phyloP scores from a whole-genome alignment of 2,329 filamentous ascomycete species.

The Aspergillus transmontanensis region DNA sequence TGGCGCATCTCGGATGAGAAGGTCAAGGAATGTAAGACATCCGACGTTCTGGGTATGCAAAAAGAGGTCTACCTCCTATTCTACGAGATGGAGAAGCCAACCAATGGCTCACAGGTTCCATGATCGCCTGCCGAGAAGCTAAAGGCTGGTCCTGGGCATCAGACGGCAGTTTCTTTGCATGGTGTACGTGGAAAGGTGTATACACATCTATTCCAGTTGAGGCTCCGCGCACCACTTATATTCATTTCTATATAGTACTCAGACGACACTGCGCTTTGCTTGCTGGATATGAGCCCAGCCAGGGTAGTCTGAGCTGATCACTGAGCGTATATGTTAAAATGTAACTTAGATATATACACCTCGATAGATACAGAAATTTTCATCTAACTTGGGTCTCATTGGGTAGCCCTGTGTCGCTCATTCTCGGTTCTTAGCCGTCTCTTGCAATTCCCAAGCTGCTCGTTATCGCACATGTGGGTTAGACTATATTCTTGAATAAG shows the following conservation, averaged over 20 bases:
- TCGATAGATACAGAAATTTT: background rate
- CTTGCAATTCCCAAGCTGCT: too few relatives aligned
- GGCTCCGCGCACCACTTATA: background rate
- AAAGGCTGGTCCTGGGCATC: background rate
- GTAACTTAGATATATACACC: background rate
- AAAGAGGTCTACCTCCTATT: conserved; percentile 95
- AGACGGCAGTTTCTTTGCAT: background rate
- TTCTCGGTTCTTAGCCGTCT: too few relatives aligned
- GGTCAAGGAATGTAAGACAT: conserved; percentile 89
- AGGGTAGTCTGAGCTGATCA: background rate
- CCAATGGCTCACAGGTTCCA: background rate
- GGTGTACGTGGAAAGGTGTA: background rate
- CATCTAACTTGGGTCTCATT: background rate
- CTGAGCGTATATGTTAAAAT: background rate
- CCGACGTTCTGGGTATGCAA: conserved; percentile 89
- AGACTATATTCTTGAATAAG: too few relatives aligned
- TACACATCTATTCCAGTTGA: background rate
- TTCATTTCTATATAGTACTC: background rate
- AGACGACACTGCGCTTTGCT: background rate
- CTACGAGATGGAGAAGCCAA: conserved; percentile 75
- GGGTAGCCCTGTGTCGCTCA: background rate
- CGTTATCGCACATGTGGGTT: too few relatives aligned
- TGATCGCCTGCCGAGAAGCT: background rate
- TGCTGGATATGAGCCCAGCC: background rate
- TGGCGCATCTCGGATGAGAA: conserved; percentile 99